Conservation (phyloP, 2,329 filamentous ascomycete species). For the Aspergillus melleus region DNA sequence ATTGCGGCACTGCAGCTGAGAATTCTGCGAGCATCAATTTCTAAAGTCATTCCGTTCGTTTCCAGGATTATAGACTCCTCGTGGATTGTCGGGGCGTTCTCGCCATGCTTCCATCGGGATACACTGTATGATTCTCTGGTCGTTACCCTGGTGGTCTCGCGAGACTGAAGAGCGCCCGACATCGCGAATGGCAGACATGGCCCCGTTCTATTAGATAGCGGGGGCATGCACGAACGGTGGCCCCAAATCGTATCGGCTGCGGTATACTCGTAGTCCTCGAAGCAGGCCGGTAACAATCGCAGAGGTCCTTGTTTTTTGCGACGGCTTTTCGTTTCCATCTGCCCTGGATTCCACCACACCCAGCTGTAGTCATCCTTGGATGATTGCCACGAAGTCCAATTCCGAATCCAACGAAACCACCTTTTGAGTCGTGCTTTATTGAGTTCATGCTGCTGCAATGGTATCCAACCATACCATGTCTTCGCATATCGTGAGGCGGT, state of each 20-base stretch:
- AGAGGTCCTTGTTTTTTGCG: conserved; percentile 15
- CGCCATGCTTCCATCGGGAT: not conserved
- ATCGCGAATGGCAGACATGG: not conserved
- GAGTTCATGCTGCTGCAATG: conserved; percentile 30
- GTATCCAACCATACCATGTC: conserved; percentile 46
- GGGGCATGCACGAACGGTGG: conserved; percentile 13
- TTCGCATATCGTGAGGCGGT: conserved; percentile 36
- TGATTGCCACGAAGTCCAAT: conserved; percentile 36
- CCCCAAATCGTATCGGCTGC: conserved; percentile 30
- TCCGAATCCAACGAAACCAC: conserved; percentile 20
- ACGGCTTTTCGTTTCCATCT: conserved; percentile 25
- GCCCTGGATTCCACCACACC: conserved; percentile 44
- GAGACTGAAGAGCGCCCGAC: conserved; percentile 9
- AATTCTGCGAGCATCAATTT: not conserved
- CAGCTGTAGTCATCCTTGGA: conserved; percentile 37
- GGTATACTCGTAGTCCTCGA: conserved; percentile 27
- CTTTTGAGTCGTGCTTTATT: conserved; percentile 27
- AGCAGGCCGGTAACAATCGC: conserved; percentile 27
- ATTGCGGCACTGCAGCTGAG: not conserved
- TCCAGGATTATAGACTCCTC: not conserved
- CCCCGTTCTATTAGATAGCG: not conserved
- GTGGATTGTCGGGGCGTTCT: not conserved
- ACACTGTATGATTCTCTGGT: not conserved
- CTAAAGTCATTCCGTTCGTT: not conserved
- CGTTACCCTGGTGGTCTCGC: not conserved